Percentiles rank a stretch among this genome's conserved stretches.
Evolutionary conservation across 352 stramenopile genomes (phyloP).

Genomic region (Pythium dissotocum): DNA sequence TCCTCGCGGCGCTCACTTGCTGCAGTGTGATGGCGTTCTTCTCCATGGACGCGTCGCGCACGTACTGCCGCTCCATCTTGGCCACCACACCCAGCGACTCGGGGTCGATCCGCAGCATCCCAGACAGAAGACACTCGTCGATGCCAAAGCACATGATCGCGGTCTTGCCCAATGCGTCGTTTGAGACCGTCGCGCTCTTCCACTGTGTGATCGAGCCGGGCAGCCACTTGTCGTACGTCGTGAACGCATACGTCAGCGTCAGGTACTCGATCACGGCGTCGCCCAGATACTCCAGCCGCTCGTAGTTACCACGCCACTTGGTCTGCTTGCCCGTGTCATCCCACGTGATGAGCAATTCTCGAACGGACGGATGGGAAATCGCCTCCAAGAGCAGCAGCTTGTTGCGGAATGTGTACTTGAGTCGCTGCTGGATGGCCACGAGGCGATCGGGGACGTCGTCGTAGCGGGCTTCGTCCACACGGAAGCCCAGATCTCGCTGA

Average conservation of each 20-base stretch:
- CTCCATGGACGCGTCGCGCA: constrained; percentile 12
- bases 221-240: constrained; percentile 72
- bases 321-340: constrained; percentile 41
- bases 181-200: constrained; percentile 87
- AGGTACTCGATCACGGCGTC: constrained; percentile 90
- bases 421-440: constrained; percentile 60
- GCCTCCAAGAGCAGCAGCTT: constrained; percentile 77
- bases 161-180: constrained; percentile 83
- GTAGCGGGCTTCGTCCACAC: constrained; percentile 40
- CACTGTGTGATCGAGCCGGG: constrained; percentile 77
- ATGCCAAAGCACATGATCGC: constrained; percentile 77
- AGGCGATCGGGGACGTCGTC: constrained; percentile 58
- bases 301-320: constrained; percentile 83
- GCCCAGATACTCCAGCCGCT: constrained; percentile 87
- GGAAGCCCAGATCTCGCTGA: constrained; percentile 50
- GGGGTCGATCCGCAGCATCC: constrained; percentile 62
- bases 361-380: constrained; percentile 76
- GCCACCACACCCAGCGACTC: constrained; percentile 58
- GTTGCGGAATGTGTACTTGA: constrained; percentile 85
- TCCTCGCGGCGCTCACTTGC: neutral
- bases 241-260: constrained; percentile 81
- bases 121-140: constrained; percentile 77
- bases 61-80: constrained; percentile 56
- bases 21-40: constrained; percentile 3
- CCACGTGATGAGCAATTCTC: constrained; percentile 52